These are phyloP conservation scores for Aspergillus ostianus DNA, from an alignment of 495 filamentous ascomycete genomes.

Conservation along the genomic window DNA sequence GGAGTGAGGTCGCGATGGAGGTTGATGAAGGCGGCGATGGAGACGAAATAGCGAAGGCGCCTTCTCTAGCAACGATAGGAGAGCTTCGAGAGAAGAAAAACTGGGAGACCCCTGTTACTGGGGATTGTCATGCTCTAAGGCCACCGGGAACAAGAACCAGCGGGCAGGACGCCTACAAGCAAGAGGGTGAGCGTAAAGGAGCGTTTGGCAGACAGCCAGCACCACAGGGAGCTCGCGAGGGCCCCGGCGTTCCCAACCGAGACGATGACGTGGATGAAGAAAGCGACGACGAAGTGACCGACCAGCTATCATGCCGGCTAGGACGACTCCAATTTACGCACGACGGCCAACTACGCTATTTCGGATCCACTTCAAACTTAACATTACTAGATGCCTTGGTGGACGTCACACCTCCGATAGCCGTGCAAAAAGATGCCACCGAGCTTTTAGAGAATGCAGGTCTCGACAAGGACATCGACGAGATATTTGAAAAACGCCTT, in stretches of 20 bases:
- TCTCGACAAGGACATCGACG: slow-evolving; percentile 16
- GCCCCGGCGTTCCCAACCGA: not conserved
- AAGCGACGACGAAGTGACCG: slow-evolving; percentile 5
- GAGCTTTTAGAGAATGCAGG: slow-evolving; percentile 14
- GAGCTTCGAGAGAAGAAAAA: too few relatives aligned
- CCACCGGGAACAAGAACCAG: too few relatives aligned
- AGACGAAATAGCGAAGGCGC: too few relatives aligned
- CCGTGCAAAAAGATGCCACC: slow-evolving; percentile 12
- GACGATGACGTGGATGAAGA: not conserved
- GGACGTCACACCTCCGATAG: slow-evolving; percentile 5
- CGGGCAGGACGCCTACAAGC: slow-evolving; percentile 7
- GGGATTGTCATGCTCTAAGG: too few relatives aligned
- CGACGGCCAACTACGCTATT: slow-evolving; percentile 27
- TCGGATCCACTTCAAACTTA: slow-evolving; percentile 28
- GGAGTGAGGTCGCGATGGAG: not conserved
- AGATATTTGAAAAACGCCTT: slow-evolving; percentile 30
- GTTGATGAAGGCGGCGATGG: not conserved
- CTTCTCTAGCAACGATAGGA: too few relatives aligned
- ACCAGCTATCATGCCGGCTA: slow-evolving; percentile 10
- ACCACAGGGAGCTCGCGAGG: not conserved
- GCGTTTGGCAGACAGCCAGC: slow-evolving; percentile 10
- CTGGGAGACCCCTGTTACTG: too few relatives aligned
- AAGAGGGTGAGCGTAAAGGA: slow-evolving; percentile 10
- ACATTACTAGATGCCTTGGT: slow-evolving; percentile 12
- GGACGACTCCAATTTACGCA: slow-evolving; percentile 13